Percentiles rank a stretch among this genome's conserved stretches.
Conservation (phyloP, 768 basidiomycete species). For the Amylocystis lapponica region DNA sequence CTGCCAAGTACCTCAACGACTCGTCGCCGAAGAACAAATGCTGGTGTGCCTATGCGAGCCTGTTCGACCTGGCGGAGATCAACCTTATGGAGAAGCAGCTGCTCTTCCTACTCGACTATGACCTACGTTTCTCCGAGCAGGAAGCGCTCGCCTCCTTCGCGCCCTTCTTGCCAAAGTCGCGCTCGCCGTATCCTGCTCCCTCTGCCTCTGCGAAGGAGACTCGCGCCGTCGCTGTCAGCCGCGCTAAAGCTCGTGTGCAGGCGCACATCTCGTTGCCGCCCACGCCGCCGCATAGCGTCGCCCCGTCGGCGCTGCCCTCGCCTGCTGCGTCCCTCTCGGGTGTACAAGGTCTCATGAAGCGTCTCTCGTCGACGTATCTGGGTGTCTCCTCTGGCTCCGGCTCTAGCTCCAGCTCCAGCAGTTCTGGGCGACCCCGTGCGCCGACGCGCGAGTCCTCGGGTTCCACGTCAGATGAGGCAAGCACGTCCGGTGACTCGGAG, state of each 20-base stretch:
- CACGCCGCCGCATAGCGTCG: conserved; percentile 35
- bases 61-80: conserved; percentile 76
- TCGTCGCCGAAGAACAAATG: conserved; percentile 93
- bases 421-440: too few species aligned
- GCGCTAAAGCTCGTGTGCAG: conserved; percentile 50
- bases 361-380: conserved; percentile 41
- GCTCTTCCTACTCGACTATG: conserved; percentile 85
- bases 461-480: conserved; percentile 17
- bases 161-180: conserved; percentile 47
- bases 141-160: conserved; percentile 66
- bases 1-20: conserved; percentile 96
- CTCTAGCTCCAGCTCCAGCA: conserved; percentile 7
- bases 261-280: conserved; percentile 38
- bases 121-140: conserved; percentile 82
- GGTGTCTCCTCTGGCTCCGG: conserved; percentile 14
- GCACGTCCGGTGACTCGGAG: conserved; percentile 44
- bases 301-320: conserved; percentile 17
- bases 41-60: conserved; percentile 75
- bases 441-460: conserved; percentile 23
- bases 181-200: conserved; percentile 9
- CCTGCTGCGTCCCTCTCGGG: conserved; percentile 42
- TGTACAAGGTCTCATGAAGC: conserved; percentile 54
- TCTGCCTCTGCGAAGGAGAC: conserved; percentile 35
- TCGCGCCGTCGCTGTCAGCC: conserved; percentile 49
- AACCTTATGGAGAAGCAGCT: conserved; percentile 98